phyloP scores from a whole-genome alignment of 257 asterid species.

The Avicennia marina region DNA sequence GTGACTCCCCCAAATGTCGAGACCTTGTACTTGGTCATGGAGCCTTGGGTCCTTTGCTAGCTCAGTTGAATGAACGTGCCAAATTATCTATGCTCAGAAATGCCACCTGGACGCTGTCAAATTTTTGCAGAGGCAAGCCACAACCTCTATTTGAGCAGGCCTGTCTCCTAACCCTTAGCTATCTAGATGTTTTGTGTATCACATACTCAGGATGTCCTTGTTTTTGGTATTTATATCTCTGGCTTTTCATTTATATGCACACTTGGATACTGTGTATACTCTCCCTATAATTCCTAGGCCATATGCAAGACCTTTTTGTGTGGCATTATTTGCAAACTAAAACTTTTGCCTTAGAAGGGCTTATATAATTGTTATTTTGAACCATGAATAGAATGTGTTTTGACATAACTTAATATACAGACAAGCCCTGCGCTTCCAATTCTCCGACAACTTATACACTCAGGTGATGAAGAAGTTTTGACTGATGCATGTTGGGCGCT shows the following conservation, averaged over 20 bases:
- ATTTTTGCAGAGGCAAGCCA: slow-evolving; percentile 92
- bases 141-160: slow-evolving; percentile 86
- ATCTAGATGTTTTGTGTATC: not conserved
- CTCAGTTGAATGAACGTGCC: slow-evolving; percentile 74
- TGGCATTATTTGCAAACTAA: too few species aligned
- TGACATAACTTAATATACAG: slow-evolving; percentile 48
- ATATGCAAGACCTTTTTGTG: not conserved
- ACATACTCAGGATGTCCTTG: too few species aligned
- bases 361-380: too few species aligned
- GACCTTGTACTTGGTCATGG: slow-evolving; percentile 64
- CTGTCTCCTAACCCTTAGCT: not conserved
- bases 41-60: slow-evolving; percentile 71
- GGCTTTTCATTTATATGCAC: too few species aligned
- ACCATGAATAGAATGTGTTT: too few species aligned
- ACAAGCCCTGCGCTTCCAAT: slow-evolving; percentile 76
- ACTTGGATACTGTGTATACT: too few species aligned
- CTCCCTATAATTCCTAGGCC: not conserved
- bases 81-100: slow-evolving; percentile 84
- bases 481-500: slow-evolving; percentile 93
- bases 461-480: slow-evolving; percentile 81
- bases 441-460: slow-evolving; percentile 61
- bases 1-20: slow-evolving; percentile 43
- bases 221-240: too few species aligned
- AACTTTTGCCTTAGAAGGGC: too few species aligned
- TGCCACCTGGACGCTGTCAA: slow-evolving; percentile 92